Percentiles rank a stretch among this genome's conserved stretches.
These are phyloP conservation scores for Globisporangium heterothallicum DNA, from an alignment of 352 stramenopile genomes.

Conservation along the genomic window DNA sequence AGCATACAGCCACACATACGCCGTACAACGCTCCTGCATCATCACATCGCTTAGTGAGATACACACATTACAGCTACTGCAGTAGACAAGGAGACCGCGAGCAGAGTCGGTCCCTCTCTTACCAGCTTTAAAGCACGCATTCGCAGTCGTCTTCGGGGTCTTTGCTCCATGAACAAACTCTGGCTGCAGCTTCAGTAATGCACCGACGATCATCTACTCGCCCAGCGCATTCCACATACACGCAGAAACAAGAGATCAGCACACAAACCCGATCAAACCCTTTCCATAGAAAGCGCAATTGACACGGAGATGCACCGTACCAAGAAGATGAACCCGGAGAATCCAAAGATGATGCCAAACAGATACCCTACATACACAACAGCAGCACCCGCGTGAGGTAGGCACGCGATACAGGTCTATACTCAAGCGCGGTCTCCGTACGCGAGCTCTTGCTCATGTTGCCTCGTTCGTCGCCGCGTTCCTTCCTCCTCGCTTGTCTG, in stretches of 20 bases:
- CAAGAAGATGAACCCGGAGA: constrained; percentile 75
- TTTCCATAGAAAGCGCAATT: too few species aligned
- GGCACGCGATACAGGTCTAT: not conserved
- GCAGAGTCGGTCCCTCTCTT: constrained; percentile 9
- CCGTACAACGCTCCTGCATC: constrained; percentile 50
- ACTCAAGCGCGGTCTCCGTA: constrained; percentile 6
- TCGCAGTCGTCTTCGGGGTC: constrained; percentile 62
- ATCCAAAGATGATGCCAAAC: constrained; percentile 74
- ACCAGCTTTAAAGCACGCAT: constrained; percentile 77
- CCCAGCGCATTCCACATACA: constrained; percentile 13
- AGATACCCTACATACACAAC: constrained; percentile 54
- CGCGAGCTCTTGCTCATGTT: constrained; percentile 18
- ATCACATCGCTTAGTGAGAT: not conserved
- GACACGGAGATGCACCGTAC: constrained; percentile 18
- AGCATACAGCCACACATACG: constrained; percentile 35
- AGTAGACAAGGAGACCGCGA: not conserved
- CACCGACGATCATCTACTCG: constrained; percentile 56
- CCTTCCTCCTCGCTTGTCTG: not conserved
- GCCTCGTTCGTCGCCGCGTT: not conserved
- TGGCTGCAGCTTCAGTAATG: constrained; percentile 69
- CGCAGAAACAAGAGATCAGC: not conserved
- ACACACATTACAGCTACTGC: not conserved
- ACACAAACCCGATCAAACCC: too few species aligned
- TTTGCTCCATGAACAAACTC: constrained; percentile 69
- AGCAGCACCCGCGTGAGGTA: not conserved